Evolutionary conservation across 2,329 filamentous ascomycete genomes (phyloP), one percentile per base, ranked within the genome.

Genomic region (Verticillium tricorpus): DNA sequence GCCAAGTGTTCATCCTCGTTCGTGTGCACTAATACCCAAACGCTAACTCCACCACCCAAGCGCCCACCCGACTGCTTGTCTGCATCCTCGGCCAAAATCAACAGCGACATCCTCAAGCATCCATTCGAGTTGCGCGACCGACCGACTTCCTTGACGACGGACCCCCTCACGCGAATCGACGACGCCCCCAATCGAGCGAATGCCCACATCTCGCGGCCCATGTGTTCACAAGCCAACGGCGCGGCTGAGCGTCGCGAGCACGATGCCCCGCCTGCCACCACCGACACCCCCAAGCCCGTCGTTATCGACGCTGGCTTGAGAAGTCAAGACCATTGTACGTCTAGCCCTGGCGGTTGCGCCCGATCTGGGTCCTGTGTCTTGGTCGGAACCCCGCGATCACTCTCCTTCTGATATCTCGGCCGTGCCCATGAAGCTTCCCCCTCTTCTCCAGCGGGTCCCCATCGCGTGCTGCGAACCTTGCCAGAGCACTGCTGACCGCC

Each of bases 321-420:
- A 74, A 92, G 89, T 73, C 79, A 93, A 62, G 86, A 96, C 78
- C 90, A 93, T 74, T 93, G 90, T 89, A 80, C 64, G 82, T 78
- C 56, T 55, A 11, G 19, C 45, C n/a, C 19, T 52, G 19, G n/a
- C 19, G 2, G 19, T 11, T 25, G 17, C 9, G 5, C 19, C 8
- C 19, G n/a, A n/a, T 8, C n/a, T 15, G 17, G 39, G 39, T 12
- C 6, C 12, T 22, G 2, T 28, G 8, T 19, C 8, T 22, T 52
- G 19, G 14, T 22, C 11, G n/a, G 19, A 52, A 11, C 2, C 22
- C 19, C 9, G 9, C 19, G 7, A 52, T 22, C 7, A 14, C 11
- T 14, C n/a, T 19, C n/a, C 11, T 52, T 22, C 8, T 12, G 17
- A 5, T 8, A 19, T n/a, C 45, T 52, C 19, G 45, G 19, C 28